Base-by-base conservation (phyloP, 192 early-diverging fungal genomes). In the Umbelopsis isabellina region DNA sequence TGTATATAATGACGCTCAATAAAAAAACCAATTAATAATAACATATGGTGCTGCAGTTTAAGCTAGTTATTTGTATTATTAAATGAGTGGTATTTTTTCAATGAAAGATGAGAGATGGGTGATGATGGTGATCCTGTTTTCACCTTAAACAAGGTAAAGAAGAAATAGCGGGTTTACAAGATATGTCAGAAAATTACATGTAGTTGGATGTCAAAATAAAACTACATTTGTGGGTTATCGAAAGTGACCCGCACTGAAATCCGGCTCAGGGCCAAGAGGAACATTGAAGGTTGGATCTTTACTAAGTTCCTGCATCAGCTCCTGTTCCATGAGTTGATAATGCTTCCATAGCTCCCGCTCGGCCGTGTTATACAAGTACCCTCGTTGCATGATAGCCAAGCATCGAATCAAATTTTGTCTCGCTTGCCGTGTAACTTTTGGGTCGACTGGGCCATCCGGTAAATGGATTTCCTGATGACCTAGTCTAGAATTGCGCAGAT, bases 271-370 rank as follows among this genome's bases (percentile, higher is more conserved):
- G 27, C 55, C 55, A 27, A 7, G 7, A 5, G 27, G 11, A 30
- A 61, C 30, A 18, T 16, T 33, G 55, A 61, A 61, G 11, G 55
- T 16, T 15, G 55, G 55, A 61, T 61, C 55, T 18, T 35, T 30
- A 12, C 55, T 61, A 5, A 61, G 55, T 25, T 61, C 55, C 10
- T n/a, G 55, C 33, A 61, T 11, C 27, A 73, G 44, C 41, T 73
- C 51, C 21, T 68, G 41, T 23, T 73, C 73, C 35, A 74, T 74
- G 12, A 45, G 18, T 37, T 51, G 30, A 69, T 74, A 74, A 33
- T 74, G 49, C 12, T 69, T 48, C 67, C 68, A 74, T 41, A 74
- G 37, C 2, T 61, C 41, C 2, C 61, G 47, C 48, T 74, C 73
- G 0, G 73, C 53, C 21, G 55, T 49, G 20, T 74, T 69, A 33